Evolutionary conservation across 257 asterid species (phyloP).

Genomic region (Cynanchum wilfordii): DNA sequence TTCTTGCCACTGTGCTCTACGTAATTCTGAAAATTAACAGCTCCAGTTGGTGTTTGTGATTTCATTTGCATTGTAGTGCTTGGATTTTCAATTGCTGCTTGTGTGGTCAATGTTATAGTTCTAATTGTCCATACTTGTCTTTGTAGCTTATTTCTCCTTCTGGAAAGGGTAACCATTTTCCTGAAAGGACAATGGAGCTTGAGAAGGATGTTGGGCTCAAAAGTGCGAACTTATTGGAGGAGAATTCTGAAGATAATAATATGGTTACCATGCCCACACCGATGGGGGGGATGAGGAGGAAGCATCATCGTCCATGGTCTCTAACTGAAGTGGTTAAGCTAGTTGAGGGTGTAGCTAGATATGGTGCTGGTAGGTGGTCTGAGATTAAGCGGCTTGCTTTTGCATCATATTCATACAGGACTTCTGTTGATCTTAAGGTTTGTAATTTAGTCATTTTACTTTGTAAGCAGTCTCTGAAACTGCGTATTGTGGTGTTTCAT

Average conservation of each 20-base stretch:
- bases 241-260: conserved; percentile 57
- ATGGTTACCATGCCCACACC: conserved; percentile 37
- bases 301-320: conserved; percentile 96
- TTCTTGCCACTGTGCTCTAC: background rate
- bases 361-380: conserved; percentile 98
- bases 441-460: conserved; percentile 14
- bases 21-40: background rate
- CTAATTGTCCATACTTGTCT: conserved; percentile 13
- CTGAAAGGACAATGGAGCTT: conserved; percentile 38
- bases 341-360: conserved; percentile 90
- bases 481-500: background rate
- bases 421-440: conserved; percentile 97
- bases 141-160: conserved; percentile 36
- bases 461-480: background rate
- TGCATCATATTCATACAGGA: conserved; percentile 81
- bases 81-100: background rate
- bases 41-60: background rate
- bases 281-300: conserved; percentile 75
- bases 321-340: conserved; percentile 80
- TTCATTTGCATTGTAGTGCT: background rate
- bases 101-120: background rate
- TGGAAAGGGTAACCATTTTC: conserved; percentile 34
- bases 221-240: conserved; percentile 32
- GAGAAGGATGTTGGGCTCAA: conserved; percentile 42
- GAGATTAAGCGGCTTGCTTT: conserved; percentile 87